Evolutionary conservation across 495 filamentous ascomycete species (phyloP).

Genomic region (Penicillium diatomitis): DNA sequence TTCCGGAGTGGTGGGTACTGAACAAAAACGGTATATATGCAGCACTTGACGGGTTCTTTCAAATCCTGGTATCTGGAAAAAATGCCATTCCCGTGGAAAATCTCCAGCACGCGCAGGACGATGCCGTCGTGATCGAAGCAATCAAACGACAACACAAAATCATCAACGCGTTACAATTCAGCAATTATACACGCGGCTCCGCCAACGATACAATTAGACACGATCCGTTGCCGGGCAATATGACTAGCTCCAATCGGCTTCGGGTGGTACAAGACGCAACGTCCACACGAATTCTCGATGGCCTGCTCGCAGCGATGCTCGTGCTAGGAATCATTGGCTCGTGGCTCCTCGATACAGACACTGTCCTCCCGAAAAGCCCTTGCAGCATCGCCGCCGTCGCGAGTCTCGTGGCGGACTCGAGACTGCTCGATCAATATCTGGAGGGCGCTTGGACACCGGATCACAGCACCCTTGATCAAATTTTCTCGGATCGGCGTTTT

Average conservation of each 20-base stretch:
- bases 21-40: background rate
- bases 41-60: background rate
- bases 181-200: background rate
- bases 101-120: background rate
- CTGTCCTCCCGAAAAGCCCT: background rate
- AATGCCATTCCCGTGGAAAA: background rate
- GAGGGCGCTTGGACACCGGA: too few relatives aligned
- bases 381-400: background rate
- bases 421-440: background rate
- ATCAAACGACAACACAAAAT: background rate
- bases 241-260: background rate
- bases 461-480: too few relatives aligned
- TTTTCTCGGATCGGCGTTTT: too few relatives aligned
- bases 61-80: background rate
- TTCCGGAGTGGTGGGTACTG: background rate
- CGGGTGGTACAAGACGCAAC: background rate
- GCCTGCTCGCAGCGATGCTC: background rate
- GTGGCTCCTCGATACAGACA: background rate
- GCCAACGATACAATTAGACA: too few relatives aligned
- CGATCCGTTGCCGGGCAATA: background rate
- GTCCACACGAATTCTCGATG: background rate
- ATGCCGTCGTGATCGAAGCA: background rate
- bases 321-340: background rate
- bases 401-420: background rate
- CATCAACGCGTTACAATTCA: background rate